Evolutionary conservation across 2,329 filamentous ascomycete genomes (phyloP), one percentile per base, ranked within the genome.

Genomic region (Ilyonectria sp.): DNA sequence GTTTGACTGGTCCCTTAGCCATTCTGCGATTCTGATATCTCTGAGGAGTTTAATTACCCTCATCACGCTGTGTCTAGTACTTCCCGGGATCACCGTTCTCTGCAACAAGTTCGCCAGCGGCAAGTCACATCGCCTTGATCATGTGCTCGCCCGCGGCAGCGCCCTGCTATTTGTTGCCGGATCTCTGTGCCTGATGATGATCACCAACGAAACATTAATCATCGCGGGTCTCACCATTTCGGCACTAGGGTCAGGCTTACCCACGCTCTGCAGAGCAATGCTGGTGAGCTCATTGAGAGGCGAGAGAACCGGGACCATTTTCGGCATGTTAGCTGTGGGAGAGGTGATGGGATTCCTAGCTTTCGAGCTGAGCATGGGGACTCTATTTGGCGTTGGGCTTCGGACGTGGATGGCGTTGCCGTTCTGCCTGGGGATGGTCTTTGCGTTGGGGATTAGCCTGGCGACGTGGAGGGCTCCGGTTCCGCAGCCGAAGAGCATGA

Each of bases 191-290:
- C 70, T 76, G 49, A 65, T 69, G 58, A 72, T 77, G 57, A 65
- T 75, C 26, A 68, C 56, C 2, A 56, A 66, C 8, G 43, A 71
- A n/a, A 46, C 54, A 8, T 65, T 76, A 19, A 50, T 78, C 21
- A 40, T 77, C 4, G 17, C 67, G 1, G 76, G 76, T 8, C 49
- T 76, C 46, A 19, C 47, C 33, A 31, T 75, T 35, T 71, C 73
- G 4, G 72, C 70, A 11, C 63, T 77, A 2, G 73, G 73, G 3
- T 77, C 75, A 2, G 76, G 74, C 6, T 35, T 76, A 8, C 72
- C 75, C 31, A 74, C 65, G 26, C 55, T 78, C 6, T 74, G 74
- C 46, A 74, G 76, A 10, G 64, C 74, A 15, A 74, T 78, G 68
- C 44, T 78, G 23, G 65, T 76, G 13, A 60, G 63, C 8, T 26